Conservation (phyloP, 208 protist species). For the Phytomonas sp. region DNA sequence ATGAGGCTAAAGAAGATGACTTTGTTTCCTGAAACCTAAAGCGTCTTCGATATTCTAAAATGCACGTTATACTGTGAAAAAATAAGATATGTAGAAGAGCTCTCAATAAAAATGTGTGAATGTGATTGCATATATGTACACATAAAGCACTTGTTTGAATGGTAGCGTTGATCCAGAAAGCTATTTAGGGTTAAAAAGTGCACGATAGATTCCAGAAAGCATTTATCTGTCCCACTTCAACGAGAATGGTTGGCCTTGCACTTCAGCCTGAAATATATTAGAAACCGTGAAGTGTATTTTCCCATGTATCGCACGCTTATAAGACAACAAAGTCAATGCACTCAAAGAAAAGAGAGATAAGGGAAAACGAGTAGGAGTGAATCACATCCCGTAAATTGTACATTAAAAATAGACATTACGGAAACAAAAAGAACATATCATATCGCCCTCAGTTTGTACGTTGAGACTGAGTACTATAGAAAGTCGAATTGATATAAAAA, state of each 20-base stretch:
- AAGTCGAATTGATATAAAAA: slow-evolving; percentile 75
- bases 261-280: neutral
- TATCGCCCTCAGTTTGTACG: neutral
- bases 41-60: neutral
- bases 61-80: neutral
- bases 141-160: neutral
- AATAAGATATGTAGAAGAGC: neutral
- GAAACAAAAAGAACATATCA: neutral
- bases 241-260: neutral
- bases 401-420: slow-evolving; percentile 1
- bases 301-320: neutral
- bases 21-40: neutral
- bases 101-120: neutral
- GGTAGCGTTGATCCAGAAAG: neutral
- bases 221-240: neutral
- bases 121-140: neutral
- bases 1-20: neutral
- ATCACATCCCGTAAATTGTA: slow-evolving; percentile 1
- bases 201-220: neutral
- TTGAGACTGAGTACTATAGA: slow-evolving; percentile 21
- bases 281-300: neutral
- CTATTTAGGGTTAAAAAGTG: neutral
- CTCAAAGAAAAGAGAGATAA: neutral
- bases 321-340: neutral
- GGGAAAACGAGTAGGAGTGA: neutral